These are phyloP conservation scores for Tuber umbilicatum DNA, from an alignment of 495 filamentous ascomycete species.

Conservation along the genomic window DNA sequence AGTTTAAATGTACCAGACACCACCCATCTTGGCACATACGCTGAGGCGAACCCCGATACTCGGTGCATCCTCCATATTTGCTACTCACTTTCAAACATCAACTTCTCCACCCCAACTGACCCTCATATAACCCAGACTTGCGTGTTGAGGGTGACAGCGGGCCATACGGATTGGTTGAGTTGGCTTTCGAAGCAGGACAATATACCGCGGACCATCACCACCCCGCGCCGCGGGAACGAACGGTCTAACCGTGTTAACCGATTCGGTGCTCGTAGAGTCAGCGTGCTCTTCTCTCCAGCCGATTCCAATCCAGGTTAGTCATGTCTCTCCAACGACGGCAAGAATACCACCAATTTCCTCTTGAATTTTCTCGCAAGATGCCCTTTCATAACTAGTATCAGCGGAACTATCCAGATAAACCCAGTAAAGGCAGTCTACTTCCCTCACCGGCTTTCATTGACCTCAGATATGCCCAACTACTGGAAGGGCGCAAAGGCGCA, in stretches of 20 bases:
- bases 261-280: conserved; percentile 64
- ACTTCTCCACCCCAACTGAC: conserved; percentile 61
- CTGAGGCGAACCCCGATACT: conserved; percentile 67
- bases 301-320: conserved; percentile 58
- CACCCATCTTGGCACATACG: conserved; percentile 38
- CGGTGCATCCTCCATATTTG: conserved; percentile 61
- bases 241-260: conserved; percentile 63
- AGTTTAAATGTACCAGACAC: conserved; percentile 51
- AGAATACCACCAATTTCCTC: conserved; percentile 55
- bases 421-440: conserved; percentile 55
- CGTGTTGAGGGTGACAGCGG: conserved; percentile 57
- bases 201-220: conserved; percentile 66
- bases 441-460: conserved; percentile 66
- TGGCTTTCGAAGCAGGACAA: conserved; percentile 58
- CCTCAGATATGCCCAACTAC: conserved; percentile 60
- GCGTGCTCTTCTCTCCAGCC: conserved; percentile 65
- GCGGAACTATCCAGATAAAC: conserved; percentile 57
- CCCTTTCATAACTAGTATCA: conserved; percentile 73
- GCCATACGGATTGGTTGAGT: conserved; percentile 70
- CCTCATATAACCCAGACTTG: conserved; percentile 52
- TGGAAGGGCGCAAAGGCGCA: conserved; percentile 55
- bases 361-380: conserved; percentile 69
- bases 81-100: conserved; percentile 54
- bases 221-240: conserved; percentile 67
- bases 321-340: conserved; percentile 63